Conservation (phyloP, 768 basidiomycete species). For the Cystobasidium ongulense region DNA sequence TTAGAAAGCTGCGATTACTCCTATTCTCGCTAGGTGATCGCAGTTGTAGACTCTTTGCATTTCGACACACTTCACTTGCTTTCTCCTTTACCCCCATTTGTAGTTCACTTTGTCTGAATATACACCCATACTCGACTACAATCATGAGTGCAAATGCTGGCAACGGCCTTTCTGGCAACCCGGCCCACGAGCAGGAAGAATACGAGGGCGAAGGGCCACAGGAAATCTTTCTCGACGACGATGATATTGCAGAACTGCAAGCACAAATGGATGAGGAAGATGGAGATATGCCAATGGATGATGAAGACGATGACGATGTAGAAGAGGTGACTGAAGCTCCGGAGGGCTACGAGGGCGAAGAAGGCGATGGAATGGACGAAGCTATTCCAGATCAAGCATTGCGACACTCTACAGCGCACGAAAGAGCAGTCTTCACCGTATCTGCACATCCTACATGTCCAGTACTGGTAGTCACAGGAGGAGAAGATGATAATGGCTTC, state of each 20-base stretch:
- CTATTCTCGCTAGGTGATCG: not conserved
- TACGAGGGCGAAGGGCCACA: constrained; percentile 24
- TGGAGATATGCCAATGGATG: constrained; percentile 40
- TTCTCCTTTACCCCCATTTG: not conserved
- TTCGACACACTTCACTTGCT: not conserved
- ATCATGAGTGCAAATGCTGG: constrained; percentile 11
- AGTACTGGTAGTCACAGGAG: constrained; percentile 79
- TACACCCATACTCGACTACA: not conserved
- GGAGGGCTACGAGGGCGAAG: constrained; percentile 57
- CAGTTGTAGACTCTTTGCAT: not conserved
- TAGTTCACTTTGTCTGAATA: not conserved
- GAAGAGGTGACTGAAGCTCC: constrained; percentile 47
- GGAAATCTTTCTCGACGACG: constrained; percentile 28
- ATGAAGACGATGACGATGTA: constrained; percentile 39
- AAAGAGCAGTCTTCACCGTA: constrained; percentile 71
- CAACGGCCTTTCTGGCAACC: constrained; percentile 31
- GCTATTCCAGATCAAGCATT: constrained; percentile 45
- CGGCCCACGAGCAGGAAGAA: not conserved
- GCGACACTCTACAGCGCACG: constrained; percentile 49
- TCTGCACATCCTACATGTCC: constrained; percentile 69
- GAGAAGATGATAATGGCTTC: constrained; percentile 89
- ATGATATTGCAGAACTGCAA: constrained; percentile 23
- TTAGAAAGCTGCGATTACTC: not conserved
- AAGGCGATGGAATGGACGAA: constrained; percentile 50
- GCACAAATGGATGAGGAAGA: constrained; percentile 37